phyloP scores from a whole-genome alignment of 78 protist species.

The Isochrysis galbana region DNA sequence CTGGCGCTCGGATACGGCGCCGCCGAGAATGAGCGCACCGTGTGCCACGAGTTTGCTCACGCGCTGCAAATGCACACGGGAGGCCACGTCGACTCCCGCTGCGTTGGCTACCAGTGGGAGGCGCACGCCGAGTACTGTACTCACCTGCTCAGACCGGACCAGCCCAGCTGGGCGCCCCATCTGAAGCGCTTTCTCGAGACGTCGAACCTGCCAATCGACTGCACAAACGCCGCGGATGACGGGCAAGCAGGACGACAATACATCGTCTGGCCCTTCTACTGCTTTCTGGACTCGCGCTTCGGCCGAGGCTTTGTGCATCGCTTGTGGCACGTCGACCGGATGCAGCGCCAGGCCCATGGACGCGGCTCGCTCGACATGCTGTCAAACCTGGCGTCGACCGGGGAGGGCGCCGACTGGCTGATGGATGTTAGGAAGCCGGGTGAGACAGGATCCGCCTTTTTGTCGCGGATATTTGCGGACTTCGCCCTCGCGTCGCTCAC shows the following conservation, averaged over 20 bases:
- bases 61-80: conserved; percentile 2
- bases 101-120: background rate
- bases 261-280: conserved; percentile 6
- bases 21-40: background rate
- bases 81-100: background rate
- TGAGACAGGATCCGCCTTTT: no score
- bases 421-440: no score
- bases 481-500: background rate
- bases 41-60: background rate
- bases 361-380: background rate
- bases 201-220: background rate
- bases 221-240: background rate
- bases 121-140: background rate
- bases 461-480: background rate
- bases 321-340: background rate
- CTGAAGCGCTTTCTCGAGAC: background rate
- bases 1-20: background rate
- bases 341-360: background rate
- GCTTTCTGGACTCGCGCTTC: background rate
- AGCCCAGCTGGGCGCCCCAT: background rate
- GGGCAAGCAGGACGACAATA: background rate
- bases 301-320: background rate
- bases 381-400: background rate
- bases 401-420: background rate
- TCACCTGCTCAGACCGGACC: background rate